phyloP scores from a whole-genome alignment of 352 stramenopile genomes.

The Phytophthora pini region DNA sequence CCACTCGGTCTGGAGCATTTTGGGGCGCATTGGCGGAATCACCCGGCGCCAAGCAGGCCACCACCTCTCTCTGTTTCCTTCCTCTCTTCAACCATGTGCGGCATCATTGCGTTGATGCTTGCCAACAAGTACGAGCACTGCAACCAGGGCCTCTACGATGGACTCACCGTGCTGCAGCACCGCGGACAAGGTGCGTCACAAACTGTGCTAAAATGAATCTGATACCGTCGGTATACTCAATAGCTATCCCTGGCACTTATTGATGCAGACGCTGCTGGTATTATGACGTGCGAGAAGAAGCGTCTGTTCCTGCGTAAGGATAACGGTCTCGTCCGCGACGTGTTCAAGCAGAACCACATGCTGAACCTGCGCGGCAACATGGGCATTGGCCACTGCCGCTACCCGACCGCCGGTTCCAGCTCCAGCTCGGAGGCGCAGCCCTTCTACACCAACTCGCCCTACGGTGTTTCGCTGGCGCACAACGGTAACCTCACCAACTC shows the following conservation, averaged over 20 bases:
- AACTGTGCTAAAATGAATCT: neutral
- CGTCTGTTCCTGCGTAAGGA: slow-evolving; percentile 98
- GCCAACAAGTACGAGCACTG: slow-evolving; percentile 95
- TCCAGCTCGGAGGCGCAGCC: slow-evolving; percentile 94
- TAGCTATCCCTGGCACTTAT: neutral
- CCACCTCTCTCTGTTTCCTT: neutral
- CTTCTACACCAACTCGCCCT: slow-evolving; percentile 99
- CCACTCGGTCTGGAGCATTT: slow-evolving; percentile 15
- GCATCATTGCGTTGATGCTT: slow-evolving; percentile 97
- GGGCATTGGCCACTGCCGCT: slow-evolving; percentile 98
- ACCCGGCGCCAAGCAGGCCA: slow-evolving; percentile 16
- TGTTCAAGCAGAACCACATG: slow-evolving; percentile 99
- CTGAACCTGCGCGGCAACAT: slow-evolving; percentile 94
- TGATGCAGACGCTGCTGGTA: slow-evolving; percentile 90
- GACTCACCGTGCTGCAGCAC: slow-evolving; percentile 98
- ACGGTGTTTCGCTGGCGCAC: slow-evolving; percentile 96
- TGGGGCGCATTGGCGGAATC: slow-evolving; percentile 30
- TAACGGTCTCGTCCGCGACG: slow-evolving; percentile 98
- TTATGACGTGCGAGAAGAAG: slow-evolving; percentile 95
- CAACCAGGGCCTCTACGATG: slow-evolving; percentile 96
- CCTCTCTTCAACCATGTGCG: slow-evolving; percentile 92
- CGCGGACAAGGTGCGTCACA: slow-evolving; percentile 86
- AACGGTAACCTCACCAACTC: slow-evolving; percentile 99
- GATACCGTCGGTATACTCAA: neutral
- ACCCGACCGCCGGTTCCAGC: slow-evolving; percentile 96